Percentiles rank a stretch among this genome's conserved stretches.
Evolutionary conservation across 352 stramenopile species (phyloP).

Genomic region (Pythium sp.): DNA sequence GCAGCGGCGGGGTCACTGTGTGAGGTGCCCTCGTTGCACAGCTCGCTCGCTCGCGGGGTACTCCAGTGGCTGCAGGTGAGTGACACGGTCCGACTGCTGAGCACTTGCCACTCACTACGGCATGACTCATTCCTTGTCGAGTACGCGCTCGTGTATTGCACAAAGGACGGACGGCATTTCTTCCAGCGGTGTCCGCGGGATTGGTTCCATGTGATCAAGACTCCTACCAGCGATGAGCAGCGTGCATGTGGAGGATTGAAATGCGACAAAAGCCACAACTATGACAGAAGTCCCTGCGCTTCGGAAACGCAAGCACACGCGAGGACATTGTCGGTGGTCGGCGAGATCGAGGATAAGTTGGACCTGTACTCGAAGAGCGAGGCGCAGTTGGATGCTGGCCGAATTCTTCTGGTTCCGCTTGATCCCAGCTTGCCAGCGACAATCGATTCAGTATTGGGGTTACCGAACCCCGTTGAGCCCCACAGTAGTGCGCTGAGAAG

Average conservation of each 20-base stretch:
- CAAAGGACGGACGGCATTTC: conserved; percentile 8
- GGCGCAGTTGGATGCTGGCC: background rate
- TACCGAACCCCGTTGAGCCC: background rate
- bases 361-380: background rate
- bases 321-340: background rate
- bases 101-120: background rate
- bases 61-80: conserved; percentile 6
- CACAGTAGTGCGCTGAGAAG: background rate
- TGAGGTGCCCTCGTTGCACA: background rate
- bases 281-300: background rate
- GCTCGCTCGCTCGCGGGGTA: background rate
- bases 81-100: conserved; percentile 7
- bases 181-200: conserved; percentile 15
- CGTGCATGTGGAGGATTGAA: background rate
- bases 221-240: background rate
- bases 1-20: background rate
- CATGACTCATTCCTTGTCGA: background rate
- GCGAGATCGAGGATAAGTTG: conserved; percentile 6
- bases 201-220: conserved; percentile 9
- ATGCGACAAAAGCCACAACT: background rate
- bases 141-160: conserved; percentile 5
- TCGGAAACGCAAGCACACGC: background rate
- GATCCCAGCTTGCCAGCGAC: background rate
- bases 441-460: background rate
- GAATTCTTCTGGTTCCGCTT: conserved; percentile 1